Evolutionary conservation across 352 stramenopile species (phyloP), one percentile per base, ranked within the genome.

Genomic region (Globisporangium rhizosaccharum): DNA sequence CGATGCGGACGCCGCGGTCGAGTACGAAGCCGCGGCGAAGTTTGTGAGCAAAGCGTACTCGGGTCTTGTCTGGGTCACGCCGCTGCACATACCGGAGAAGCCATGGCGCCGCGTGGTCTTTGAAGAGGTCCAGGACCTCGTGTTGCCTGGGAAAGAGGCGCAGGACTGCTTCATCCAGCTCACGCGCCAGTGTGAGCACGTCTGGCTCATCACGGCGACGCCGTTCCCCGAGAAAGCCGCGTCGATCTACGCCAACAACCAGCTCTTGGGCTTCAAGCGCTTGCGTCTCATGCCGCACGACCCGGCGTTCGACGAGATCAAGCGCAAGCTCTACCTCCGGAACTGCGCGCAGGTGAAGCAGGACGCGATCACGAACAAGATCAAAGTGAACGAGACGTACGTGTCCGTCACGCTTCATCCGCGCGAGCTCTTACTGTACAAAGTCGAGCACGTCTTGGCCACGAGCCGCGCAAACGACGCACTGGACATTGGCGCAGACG

Each of bases 161-260:
- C 77, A 90, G 49, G 84, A 95, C 60, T 94, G 86, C 61, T 88
- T 95, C 49, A 75, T 95, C 50, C 86, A 95, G 60, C 78, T 95
- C 25, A 93, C 82, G 33, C 77, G 76, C 33, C 66, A 71, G 17
- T 84, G 80, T 47, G 65, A 85, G 59, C 86, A 95, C 65, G 79
- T 92, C 30, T 95, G 86, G 86, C 67, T 95, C 50, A 89, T 95
- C 57, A 92, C 78, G 6, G 86, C 86, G 12, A 95, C 86, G 44
- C 84, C 86, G 12, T 95, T 96, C 36, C 84, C 86, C 0, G 79
- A 84, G 20, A 88, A 87, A 20, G 75, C 72, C 3, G 82, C 86
- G 18, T 90, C 76, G 25, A 90, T 96, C 49, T 93, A 93, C 51
- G 86, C 86, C n/a, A 96, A 96, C 61, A 91, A 96, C 60, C 84